Evolutionary conservation across 257 asterid genomes (phyloP), one percentile per base, ranked within the genome.

Genomic region (Fraxinus quadrangulata): DNA sequence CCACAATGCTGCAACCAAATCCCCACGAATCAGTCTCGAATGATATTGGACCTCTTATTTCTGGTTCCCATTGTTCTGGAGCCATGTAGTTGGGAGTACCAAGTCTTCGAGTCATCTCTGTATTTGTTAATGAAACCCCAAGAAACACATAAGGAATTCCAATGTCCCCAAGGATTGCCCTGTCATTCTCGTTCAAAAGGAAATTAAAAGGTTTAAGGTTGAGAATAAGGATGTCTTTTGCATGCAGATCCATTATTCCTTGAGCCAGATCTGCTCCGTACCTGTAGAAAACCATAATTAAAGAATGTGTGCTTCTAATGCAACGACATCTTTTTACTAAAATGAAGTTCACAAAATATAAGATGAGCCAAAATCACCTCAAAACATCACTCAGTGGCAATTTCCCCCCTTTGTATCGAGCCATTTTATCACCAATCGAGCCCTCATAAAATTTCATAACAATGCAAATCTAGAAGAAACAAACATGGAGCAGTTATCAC

Each of bases 1-100:
- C 96, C 33, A 88, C 81, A 61, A 90, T 79, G 82, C 90, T 84
- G 85, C 93, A 87, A 40, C 89, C 91, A 59, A 90, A 88, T 73
- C 93, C 96, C 96, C 96, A 90, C 28, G 96, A 85, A 81, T 90
- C 96, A 0, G 93, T 87, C 86, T 90, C 96, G 13, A 76, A 76
- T 69, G 91, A 78, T 78, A 90, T 80, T 40, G 93, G 96, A 56
- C 96, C 96, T 84, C 93, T 87, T 30, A 85, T 85, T 80, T 83
- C 90, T 13, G 93, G 96, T 75, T 88, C 80, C 96, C 96, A 90
- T 61, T 88, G 96, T 84, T 90, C 96, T 1, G 92, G 93, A 75
- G 96, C 96, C 89, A 90, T 88, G 83, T 90, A 90, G 71, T 84
- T 87, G 49, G 90, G 93, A 70, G 90, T 88, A 21, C 96, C 96